Conservation (phyloP, 2,329 filamentous ascomycete genomes). For the Epicoccum nigrum region DNA sequence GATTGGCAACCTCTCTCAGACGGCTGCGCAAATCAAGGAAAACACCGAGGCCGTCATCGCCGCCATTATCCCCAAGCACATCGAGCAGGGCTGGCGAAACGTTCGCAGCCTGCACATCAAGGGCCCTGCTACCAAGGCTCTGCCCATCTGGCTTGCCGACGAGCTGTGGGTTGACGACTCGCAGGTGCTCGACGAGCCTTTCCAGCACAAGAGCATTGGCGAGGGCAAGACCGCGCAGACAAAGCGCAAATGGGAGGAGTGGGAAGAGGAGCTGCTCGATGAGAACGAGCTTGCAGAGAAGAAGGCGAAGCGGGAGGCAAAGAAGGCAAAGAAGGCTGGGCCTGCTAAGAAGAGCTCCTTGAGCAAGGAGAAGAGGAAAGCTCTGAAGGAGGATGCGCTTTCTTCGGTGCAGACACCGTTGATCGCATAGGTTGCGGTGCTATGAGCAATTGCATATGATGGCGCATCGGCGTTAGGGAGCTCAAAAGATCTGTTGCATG, state of each 20-base stretch:
- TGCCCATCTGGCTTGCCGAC: slow-evolving; percentile 93
- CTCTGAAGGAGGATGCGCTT: slow-evolving; percentile 56
- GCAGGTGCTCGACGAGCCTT: slow-evolving; percentile 67
- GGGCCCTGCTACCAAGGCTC: slow-evolving; percentile 81
- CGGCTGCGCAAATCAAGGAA: slow-evolving; percentile 74
- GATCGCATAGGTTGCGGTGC: slow-evolving; percentile 29
- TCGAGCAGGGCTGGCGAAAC: slow-evolving; percentile 87
- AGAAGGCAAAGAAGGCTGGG: slow-evolving; percentile 52
- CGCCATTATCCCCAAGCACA: slow-evolving; percentile 75
- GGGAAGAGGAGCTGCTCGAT: slow-evolving; percentile 47
- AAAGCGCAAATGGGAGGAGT: slow-evolving; percentile 48
- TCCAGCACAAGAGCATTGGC: slow-evolving; percentile 36
- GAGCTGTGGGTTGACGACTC: slow-evolving; percentile 86
- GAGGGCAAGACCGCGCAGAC: slow-evolving; percentile 37
- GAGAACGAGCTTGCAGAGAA: slow-evolving; percentile 44
- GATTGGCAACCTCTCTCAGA: slow-evolving; percentile 77
- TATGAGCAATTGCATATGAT: slow-evolving; percentile 20
- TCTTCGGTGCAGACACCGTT: slow-evolving; percentile 49
- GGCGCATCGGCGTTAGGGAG: slow-evolving; percentile 30
- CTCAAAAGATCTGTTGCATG: slow-evolving; percentile 26
- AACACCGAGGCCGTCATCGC: slow-evolving; percentile 74
- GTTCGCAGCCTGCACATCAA: slow-evolving; percentile 88
- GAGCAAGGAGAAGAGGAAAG: slow-evolving; percentile 56
- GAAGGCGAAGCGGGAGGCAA: slow-evolving; percentile 55
- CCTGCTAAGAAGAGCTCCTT: slow-evolving; percentile 39